phyloP scores from a whole-genome alignment of 73 alveolate genomes.

The Durusdinium trenchii region DNA sequence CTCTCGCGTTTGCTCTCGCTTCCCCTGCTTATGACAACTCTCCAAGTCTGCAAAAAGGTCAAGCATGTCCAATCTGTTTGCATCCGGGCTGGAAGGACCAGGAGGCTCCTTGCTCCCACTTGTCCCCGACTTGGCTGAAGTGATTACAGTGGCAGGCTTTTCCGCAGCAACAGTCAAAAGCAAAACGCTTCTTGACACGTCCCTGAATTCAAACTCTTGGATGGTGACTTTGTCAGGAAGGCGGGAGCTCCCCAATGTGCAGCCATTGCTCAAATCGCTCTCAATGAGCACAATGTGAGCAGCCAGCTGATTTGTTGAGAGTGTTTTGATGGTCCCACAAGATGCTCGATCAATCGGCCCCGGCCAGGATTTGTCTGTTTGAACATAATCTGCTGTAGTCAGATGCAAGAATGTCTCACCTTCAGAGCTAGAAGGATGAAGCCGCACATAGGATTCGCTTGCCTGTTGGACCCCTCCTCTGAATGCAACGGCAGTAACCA shows the following conservation, averaged over 20 bases:
- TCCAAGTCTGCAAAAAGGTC: neutral
- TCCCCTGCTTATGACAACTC: too few relatives aligned
- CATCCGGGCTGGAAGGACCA: neutral
- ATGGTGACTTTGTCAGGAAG: neutral
- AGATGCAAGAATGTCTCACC: neutral
- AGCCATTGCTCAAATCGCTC: too few relatives aligned
- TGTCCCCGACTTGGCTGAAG: neutral
- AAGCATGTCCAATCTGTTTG: neutral
- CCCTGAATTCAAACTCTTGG: neutral
- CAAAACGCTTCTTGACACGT: neutral
- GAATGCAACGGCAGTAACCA: constrained; percentile 11
- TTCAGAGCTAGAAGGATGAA: neutral
- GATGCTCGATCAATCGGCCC: neutral
- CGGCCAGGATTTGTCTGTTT: neutral
- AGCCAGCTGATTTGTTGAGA: neutral
- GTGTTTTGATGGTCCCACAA: neutral
- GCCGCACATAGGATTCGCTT: neutral
- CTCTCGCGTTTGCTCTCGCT: neutral
- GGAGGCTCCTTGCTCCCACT: neutral
- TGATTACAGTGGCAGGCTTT: neutral
- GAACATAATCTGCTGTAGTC: neutral
- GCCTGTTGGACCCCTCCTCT: neutral
- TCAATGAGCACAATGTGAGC: neutral
- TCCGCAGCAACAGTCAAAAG: neutral
- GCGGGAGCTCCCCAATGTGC: too few relatives aligned